phyloP scores from a whole-genome alignment of 192 early-diverging fungal species.

The Podila epigama region DNA sequence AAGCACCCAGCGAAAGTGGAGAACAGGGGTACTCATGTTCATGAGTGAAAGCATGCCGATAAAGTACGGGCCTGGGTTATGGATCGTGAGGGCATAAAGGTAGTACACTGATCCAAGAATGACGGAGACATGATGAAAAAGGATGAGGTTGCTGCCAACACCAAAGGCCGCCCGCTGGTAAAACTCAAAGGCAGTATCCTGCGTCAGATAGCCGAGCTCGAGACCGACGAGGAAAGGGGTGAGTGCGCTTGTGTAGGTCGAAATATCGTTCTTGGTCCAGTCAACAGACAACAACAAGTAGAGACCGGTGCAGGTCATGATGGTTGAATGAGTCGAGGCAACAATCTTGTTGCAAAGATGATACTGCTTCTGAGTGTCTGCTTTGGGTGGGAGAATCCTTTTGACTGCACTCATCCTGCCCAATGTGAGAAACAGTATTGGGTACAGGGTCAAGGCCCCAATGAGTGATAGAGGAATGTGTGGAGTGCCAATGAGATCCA shows the following conservation, averaged over 20 bases:
- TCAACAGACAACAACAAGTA: constrained; percentile 36
- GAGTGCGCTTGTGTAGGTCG: constrained; percentile 35
- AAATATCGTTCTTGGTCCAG: constrained; percentile 45
- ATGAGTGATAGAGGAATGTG: constrained; percentile 35
- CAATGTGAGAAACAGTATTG: constrained; percentile 24
- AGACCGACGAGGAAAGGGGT: constrained; percentile 49
- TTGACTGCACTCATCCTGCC: constrained; percentile 23
- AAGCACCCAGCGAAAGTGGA: constrained; percentile 43
- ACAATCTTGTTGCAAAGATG: constrained; percentile 51
- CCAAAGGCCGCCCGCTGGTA: constrained; percentile 41
- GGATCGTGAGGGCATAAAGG: constrained; percentile 35
- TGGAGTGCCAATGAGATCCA: constrained; percentile 32
- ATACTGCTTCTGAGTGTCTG: constrained; percentile 42
- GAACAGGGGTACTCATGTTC: constrained; percentile 49
- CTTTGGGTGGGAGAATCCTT: constrained; percentile 31
- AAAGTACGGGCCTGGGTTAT: constrained; percentile 40
- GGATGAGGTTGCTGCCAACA: constrained; percentile 49
- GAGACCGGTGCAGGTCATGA: constrained; percentile 35
- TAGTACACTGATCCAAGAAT: constrained; percentile 46
- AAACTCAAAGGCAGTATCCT: constrained; percentile 48
- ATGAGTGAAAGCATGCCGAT: constrained; percentile 48
- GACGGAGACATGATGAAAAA: constrained; percentile 45
- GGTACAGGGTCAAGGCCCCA: constrained; percentile 37
- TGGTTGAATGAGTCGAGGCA: constrained; percentile 45
- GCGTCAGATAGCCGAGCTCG: constrained; percentile 43